Base-by-base conservation (phyloP, 495 filamentous ascomycete genomes). In the Penicillium subrubescens region DNA sequence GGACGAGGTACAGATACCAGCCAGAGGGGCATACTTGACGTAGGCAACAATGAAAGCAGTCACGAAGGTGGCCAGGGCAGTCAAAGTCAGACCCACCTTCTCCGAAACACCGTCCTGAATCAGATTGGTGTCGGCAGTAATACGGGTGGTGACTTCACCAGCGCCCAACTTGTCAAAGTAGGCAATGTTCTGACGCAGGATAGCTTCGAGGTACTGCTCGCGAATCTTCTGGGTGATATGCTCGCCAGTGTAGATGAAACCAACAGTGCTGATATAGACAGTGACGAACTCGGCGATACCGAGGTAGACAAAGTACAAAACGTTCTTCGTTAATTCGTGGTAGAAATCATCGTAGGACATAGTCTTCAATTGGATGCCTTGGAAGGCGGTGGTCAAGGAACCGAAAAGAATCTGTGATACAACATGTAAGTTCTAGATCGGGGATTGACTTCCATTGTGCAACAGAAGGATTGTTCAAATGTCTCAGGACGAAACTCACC, bases 191-290 rank as follows among this genome's bases (percentile, higher is more conserved):
- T 97, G 93, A 46, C 88, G 86, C 80, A 97, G 81, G 69, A 93
- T 94, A 51, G 92, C 91, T 62, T 85, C 80, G 3, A 97, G 84
- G 74, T 97, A 97, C 58, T 90, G 86, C 72, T 92, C 88, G 51
- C 93, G 87, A 67, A 97, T 92, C 79, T 94, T 93, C 66, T 87
- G 87, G 27, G 90, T 89, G 70, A 94, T 85, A 67, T 96, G 90
- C 74, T 98, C 95, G 60, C 94, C 95, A 0, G 90, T 92, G 72
- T 97, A 97, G 69, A 97, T 96, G 79, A 95, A 97, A 5, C 91
- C 92, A 25, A 94, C 88, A 1, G 92, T 97, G 23, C 88, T 84
- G 60, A 94, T 76, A 71, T 97, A 97, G 53, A 93, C 82, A 0
- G 87, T 89, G 31, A 91, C 76, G 63, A 97, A 96, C 71, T 96